Base-by-base conservation (phyloP, 1,284 basidiomycete genomes). In the Neolentinus lepideus region DNA sequence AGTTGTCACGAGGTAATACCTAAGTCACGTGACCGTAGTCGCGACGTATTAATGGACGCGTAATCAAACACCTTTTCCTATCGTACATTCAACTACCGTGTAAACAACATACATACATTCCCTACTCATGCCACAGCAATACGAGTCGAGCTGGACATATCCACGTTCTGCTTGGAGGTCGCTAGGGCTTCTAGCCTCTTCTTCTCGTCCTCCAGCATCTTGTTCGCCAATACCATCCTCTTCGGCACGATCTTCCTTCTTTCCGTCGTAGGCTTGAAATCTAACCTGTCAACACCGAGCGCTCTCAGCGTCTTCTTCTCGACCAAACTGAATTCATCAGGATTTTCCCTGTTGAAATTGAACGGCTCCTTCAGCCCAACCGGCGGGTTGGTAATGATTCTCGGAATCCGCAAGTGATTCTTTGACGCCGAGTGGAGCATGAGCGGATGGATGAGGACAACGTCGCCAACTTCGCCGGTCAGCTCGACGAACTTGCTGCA, bases 351-450 rank as follows among this genome's bases (percentile, higher is more conserved):
- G 53, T 73, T 64, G 60, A 84, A 80, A 46, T 75, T 71, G 67
- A 84, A 84, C 10, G 82, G 82, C 59, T 75, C 69, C 54, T 70
- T 72, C 46, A 84, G 68, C 46, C 71, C 65, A 3, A 83, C 81
- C 8, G 80, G 81, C 54, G 82, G 83, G 61, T 84, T 84, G 43
- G 80, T 83, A 63, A 84, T 84, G 56, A 84, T 70, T 54, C 82
- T 71, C 38, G 76, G 78, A 16, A 74, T 63, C 21, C 81, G 76
- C 33, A 76, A 66, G 58, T 77, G 71, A 64, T 85, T 85, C 67
- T 77, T 80, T 43, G 78, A 78, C n/a, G 83, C 82, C 10, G 80
- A 78, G 62, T 84, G 82, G 56, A 82, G 67, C 81, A 83, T 84
- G 57, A 85, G 67, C 46, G 82, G 82, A 66, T 84, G 82, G 68